Percentiles rank a stretch among this genome's conserved stretches.
These are phyloP conservation scores for Fusarium staphyleae DNA, from an alignment of 2,329 filamentous ascomycete genomes.

Conservation along the genomic window DNA sequence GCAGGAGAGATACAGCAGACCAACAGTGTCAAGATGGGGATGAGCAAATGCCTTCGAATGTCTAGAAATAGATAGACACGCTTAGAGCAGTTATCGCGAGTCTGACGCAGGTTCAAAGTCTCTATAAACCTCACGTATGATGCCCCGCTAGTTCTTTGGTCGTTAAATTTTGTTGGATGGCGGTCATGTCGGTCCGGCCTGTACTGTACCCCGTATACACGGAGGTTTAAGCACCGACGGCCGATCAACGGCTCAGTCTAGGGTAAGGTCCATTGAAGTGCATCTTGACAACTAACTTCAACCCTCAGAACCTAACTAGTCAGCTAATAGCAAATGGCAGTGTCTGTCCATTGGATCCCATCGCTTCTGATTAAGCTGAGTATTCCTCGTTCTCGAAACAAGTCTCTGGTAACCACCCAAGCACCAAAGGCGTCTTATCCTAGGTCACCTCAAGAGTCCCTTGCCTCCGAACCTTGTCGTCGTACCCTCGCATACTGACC, in stretches of 20 bases:
- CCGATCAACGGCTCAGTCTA: slow-evolving; percentile 14
- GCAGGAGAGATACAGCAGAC: too few species aligned
- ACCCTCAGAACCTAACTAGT: too few species aligned
- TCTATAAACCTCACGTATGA: slow-evolving; percentile 21
- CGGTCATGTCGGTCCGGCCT: slow-evolving; percentile 9
- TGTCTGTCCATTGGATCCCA: not conserved
- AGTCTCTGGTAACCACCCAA: slow-evolving; percentile 16
- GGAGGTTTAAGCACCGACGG: slow-evolving; percentile 28
- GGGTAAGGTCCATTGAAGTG: slow-evolving; percentile 14
- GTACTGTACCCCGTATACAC: too few species aligned
- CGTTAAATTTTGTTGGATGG: slow-evolving; percentile 42
- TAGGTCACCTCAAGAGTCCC: slow-evolving; percentile 3
- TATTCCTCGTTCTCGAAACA: not conserved
- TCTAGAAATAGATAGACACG: not conserved
- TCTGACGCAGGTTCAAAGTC: slow-evolving; percentile 2
- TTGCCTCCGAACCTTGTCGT: slow-evolving; percentile 6
- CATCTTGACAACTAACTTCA: too few species aligned
- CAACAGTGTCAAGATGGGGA: too few species aligned
- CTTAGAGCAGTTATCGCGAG: not conserved
- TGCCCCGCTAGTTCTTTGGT: slow-evolving; percentile 35
- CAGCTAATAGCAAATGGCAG: too few species aligned
- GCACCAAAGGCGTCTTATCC: not conserved
- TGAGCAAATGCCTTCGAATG: not conserved
- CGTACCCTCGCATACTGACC: slow-evolving; percentile 3
- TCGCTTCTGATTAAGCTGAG: not conserved